Evolutionary conservation across 768 basidiomycete genomes (phyloP), one percentile per base, ranked within the genome.

Genomic region (Ephemerocybe angulata): DNA sequence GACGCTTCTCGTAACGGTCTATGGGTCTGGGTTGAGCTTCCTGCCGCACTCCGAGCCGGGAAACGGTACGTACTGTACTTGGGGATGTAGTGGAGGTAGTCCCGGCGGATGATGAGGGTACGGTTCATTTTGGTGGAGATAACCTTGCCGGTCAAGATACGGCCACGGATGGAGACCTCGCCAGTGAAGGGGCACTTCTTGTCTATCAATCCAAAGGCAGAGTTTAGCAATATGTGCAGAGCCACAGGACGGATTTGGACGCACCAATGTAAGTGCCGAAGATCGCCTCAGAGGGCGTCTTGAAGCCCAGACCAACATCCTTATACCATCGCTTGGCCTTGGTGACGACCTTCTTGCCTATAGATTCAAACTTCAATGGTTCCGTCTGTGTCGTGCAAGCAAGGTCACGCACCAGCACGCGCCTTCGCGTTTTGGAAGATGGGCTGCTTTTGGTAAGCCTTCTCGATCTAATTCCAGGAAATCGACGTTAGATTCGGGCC

Each of bases 161-260:
- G 95, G 53, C 97, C 97, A 70, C 97, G 96, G 72, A 99, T 99
- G 54, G 97, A 98, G 66, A 99, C 79, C 63, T 93, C 80, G 61
- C 96, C 91, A 61, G 93, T 95, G 83, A 98, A 99, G 25, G 97
- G 97, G 80, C 97, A 99, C 78, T 99, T 99, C 83, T 98, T 98
- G 85, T 99, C 97, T 93, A 65, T 30, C 31, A 21, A 41, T 22
- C 37, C 38, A 42, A 30, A 52, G 50, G 28, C 33, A 51, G 44
- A 29, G 28, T 43, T 33, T 42, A 41, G 50, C 27, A 53, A 44
- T 33, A 24, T 29, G 17, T 46, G 7, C 48, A 28, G 29, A 19
- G 35, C n/a, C 43, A 53, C 31, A 54, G 30, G 15, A 29, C 55
- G 41, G 29, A 50, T 42, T 57, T 31, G 31, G 11, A 43, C 92